Base-by-base conservation (phyloP, 2,329 filamentous ascomycete genomes). In the Achaetomium macrosporum region DNA sequence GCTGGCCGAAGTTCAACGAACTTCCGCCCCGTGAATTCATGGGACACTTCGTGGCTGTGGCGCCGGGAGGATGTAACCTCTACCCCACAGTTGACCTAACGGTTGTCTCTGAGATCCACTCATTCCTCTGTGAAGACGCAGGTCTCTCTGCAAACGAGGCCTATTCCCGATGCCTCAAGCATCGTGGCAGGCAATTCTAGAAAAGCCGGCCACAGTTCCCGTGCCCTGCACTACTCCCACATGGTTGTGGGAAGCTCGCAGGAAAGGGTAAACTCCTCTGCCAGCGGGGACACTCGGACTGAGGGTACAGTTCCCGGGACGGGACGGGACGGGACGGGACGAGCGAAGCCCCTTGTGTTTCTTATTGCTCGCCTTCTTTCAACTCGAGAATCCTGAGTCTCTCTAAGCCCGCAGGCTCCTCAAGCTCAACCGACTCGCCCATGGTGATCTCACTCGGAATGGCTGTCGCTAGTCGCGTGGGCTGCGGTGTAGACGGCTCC, bases 371-470 rank as follows among this genome's bases (percentile, higher is more conserved):
- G 48, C 10, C 42, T 50, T 42, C 59, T 61, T 50, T 67, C 48
- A 71, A 37, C 16, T 63, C 51, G 33, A 66, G 62, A 6, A 72
- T 55, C 42, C 65, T 61, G 13, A 69, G 58, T 53, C 66, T 64
- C 46, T 68, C 67, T 45, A 77, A 56, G 0, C 74, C 74, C 9
- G 69, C 72, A 3, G 68, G 72, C 56, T 70, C 70, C 6, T 75
- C 73, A 17, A 77, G 62, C 53, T 73, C 70, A 11, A 71, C 62
- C 4, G 65, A 67, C 4, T 65, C 62, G 1, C 74, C 74, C 61
- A 76, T 69, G 2, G 59, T 64, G 5, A 71, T 69, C 53, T 74
- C 73, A 7, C 68, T 64, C 29, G 57, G 54, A 13, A 45, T 40
- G 10, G 37, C 20, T 8, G 44, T 46, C 9, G 31, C 16, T 5